These are phyloP conservation scores for Diaporthe sp. DNA, from an alignment of 2,329 filamentous ascomycete genomes.

Conservation along the genomic window DNA sequence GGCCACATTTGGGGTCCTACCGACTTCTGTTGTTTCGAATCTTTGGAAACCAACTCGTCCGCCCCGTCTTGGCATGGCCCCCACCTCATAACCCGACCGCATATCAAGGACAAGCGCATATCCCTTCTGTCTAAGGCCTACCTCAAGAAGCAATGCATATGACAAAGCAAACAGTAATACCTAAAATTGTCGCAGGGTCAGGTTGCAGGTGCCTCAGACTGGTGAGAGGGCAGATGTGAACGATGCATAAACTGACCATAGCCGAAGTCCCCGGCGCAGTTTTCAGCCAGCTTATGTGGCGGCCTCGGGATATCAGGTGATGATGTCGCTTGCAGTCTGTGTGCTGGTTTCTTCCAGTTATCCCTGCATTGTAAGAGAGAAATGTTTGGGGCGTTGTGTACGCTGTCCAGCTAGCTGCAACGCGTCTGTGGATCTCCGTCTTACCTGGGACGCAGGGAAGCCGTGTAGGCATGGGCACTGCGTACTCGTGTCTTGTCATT, in stretches of 20 bases:
- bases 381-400: neutral
- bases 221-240: neutral
- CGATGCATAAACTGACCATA: neutral
- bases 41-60: slow-evolving; percentile 14
- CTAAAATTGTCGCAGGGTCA: neutral
- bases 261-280: neutral
- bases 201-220: neutral
- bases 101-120: neutral
- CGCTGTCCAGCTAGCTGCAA: neutral
- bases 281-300: neutral
- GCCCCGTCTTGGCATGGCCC: slow-evolving; percentile 29
- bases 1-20: neutral
- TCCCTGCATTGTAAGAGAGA: too few species aligned
- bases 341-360: neutral
- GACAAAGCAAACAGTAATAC: slow-evolving; percentile 10
- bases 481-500: neutral
- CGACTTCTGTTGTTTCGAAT: slow-evolving; percentile 11
- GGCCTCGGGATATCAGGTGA: neutral
- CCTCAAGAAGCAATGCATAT: neutral
- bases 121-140: neutral
- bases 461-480: neutral
- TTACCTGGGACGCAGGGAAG: neutral
- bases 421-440: neutral
- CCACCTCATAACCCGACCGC: neutral
- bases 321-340: too few species aligned